Evolutionary conservation across 345 rosid genomes (phyloP).

Genomic region (Hibiscus syriacus): DNA sequence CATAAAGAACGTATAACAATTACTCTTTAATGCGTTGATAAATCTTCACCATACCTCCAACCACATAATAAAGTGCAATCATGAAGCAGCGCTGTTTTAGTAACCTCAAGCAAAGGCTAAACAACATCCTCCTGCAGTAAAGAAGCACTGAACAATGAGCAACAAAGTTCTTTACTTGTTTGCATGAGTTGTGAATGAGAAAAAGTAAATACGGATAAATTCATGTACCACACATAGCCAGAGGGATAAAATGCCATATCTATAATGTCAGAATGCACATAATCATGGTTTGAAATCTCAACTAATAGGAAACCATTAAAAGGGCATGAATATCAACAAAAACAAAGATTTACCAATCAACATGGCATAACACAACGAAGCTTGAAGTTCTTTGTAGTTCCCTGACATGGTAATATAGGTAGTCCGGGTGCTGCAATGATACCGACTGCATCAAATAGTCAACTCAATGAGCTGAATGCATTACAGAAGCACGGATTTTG

Average conservation of each 20-base stretch:
- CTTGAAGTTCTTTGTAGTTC: constrained; percentile 79
- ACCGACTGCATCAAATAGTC: constrained; percentile 48
- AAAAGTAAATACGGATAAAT: neutral
- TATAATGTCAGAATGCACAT: neutral
- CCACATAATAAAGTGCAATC: constrained; percentile 85
- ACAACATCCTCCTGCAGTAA: constrained; percentile 62
- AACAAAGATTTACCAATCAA: constrained; percentile 61
- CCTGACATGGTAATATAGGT: constrained; percentile 81
- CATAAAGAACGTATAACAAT: neutral
- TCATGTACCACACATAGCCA: neutral
- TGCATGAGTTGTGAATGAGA: neutral
- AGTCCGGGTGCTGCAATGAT: constrained; percentile 92
- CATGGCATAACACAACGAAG: constrained; percentile 89
- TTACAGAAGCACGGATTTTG: neutral
- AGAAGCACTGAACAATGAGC: constrained; percentile 11
- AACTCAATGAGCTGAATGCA: neutral
- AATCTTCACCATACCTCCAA: constrained; percentile 49
- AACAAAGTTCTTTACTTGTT: neutral
- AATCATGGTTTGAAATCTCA: neutral
- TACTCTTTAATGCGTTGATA: neutral
- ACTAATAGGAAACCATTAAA: neutral
- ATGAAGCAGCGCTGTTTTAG: constrained; percentile 77
- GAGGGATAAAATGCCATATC: neutral
- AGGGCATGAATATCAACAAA: neutral
- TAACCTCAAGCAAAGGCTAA: constrained; percentile 77